These are phyloP conservation scores for Cordyceps fumosorosea DNA, from an alignment of 2,329 filamentous ascomycete species.

Conservation along the genomic window DNA sequence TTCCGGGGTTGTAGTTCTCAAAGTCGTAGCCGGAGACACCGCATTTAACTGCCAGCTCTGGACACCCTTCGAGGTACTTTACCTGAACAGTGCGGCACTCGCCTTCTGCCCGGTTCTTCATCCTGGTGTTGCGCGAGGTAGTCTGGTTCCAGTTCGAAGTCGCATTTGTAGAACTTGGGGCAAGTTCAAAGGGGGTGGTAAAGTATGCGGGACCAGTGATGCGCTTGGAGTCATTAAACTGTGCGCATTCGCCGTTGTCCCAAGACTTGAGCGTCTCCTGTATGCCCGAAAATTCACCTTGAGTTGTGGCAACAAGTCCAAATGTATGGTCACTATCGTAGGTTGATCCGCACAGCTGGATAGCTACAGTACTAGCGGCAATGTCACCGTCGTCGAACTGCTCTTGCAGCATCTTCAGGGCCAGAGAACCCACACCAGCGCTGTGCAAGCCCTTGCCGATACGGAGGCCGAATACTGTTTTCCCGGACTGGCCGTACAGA, in stretches of 20 bases:
- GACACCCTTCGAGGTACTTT: constrained; percentile 25
- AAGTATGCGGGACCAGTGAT: background rate
- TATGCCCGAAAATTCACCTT: background rate
- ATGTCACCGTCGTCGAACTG: background rate
- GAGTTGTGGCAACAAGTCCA: background rate
- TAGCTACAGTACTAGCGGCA: background rate
- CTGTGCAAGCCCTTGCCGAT: constrained; percentile 20
- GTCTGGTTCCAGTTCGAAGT: background rate
- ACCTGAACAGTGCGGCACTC: constrained; percentile 23
- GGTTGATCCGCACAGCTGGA: background rate
- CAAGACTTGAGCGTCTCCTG: background rate
- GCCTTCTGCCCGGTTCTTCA: background rate
- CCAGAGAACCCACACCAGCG: background rate
- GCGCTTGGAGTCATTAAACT: background rate
- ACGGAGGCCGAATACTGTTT: constrained; percentile 27
- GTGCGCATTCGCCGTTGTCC: background rate
- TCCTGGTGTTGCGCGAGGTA: background rate
- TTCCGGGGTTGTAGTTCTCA: constrained; percentile 18
- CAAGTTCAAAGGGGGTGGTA: background rate
- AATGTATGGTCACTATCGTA: background rate
- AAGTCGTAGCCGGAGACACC: constrained; percentile 32
- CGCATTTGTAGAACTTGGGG: background rate
- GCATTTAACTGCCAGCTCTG: constrained; percentile 24
- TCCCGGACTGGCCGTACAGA: constrained; percentile 24
- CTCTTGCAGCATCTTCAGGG: background rate